A percentile compares a stretch with the other conserved stretches of the same genome.
These are phyloP conservation scores for Gypsophila paniculata DNA, from an alignment of 179 eudicot species.

Conservation along the genomic window DNA sequence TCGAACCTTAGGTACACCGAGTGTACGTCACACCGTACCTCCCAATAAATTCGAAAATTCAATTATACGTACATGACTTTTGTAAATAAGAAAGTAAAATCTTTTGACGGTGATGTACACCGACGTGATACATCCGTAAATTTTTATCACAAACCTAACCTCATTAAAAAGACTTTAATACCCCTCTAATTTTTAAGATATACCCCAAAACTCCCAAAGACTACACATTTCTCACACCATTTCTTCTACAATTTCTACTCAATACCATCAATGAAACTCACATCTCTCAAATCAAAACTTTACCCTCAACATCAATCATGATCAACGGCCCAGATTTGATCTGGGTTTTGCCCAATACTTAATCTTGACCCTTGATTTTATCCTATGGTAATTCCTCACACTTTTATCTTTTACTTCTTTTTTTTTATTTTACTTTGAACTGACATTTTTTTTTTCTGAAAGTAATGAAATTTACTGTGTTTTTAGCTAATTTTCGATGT, in stretches of 20 bases:
- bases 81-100: too few species aligned
- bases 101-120: too few species aligned
- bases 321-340: slow-evolving; percentile 3
- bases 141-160: too few species aligned
- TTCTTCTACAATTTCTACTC: slow-evolving; percentile 13
- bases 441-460: not conserved
- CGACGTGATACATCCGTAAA: too few species aligned
- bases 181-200: slow-evolving; percentile 29
- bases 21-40: too few species aligned
- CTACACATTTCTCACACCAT: slow-evolving; percentile 17
- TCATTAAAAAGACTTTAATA: slow-evolving; percentile 22
- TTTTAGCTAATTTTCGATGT: not conserved
- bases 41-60: too few species aligned
- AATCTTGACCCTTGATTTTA: slow-evolving; percentile 13
- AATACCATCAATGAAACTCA: slow-evolving; percentile 7
- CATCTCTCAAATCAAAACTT: not conserved
- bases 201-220: not conserved
- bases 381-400: slow-evolving; percentile 15
- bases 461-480: not conserved
- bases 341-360: not conserved
- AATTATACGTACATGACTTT: too few species aligned
- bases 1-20: too few species aligned
- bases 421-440: not conserved
- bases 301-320: not conserved
- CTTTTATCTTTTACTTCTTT: not conserved